Conservation (phyloP, 495 filamentous ascomycete genomes). For the Entonaema liquescens region DNA sequence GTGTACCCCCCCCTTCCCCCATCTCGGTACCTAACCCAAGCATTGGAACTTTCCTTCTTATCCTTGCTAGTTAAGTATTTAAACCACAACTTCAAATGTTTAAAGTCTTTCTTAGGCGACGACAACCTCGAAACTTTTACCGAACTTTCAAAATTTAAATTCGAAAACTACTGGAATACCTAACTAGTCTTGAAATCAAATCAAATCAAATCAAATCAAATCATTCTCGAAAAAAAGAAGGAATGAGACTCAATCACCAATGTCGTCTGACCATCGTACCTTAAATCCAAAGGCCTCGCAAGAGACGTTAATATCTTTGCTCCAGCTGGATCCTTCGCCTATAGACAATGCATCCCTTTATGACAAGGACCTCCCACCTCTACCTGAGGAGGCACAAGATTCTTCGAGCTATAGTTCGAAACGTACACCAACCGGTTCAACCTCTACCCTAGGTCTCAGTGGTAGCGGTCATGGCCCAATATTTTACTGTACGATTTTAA, state of each 20-base stretch:
- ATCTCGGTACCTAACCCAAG: not conserved
- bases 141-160: no score
- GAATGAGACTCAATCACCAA: conserved; percentile 1
- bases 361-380: conserved; percentile 65
- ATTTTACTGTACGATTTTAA: conserved; percentile 64
- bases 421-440: conserved; percentile 18
- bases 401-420: conserved; percentile 40
- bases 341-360: conserved; percentile 69
- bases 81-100: no score
- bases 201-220: no score
- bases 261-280: conserved; percentile 37
- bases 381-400: conserved; percentile 46
- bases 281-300: conserved; percentile 53
- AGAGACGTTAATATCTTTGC: conserved; percentile 69
- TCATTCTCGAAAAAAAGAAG: no score
- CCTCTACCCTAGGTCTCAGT: conserved; percentile 63
- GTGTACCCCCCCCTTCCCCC: no score
- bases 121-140: no score
- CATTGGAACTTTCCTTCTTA: no score
- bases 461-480: conserved; percentile 62
- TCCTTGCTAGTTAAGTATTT: no score
- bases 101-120: no score
- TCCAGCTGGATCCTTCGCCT: conserved; percentile 82
- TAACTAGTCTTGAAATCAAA: no score
- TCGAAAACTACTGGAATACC: not conserved